Conservation (phyloP, 352 stramenopile genomes). For the Bremia lactucae region DNA sequence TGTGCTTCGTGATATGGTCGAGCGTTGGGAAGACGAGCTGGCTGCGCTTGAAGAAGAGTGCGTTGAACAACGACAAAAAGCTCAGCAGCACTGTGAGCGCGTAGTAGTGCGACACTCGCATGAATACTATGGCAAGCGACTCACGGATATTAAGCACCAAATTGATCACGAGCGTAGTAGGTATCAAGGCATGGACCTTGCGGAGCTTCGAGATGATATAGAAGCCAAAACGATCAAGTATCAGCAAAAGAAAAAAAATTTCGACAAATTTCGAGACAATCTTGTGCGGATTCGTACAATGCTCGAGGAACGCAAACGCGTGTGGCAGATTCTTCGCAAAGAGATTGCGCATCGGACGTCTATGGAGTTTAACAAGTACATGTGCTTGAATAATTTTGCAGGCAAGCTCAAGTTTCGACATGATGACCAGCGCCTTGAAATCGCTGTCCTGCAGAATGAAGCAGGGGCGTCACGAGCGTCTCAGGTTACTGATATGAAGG, state of each 20-base stretch:
- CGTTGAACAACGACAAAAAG: conserved; percentile 48
- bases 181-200: conserved; percentile 77
- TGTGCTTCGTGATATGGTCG: conserved; percentile 33
- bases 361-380: conserved; percentile 78
- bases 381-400: conserved; percentile 78
- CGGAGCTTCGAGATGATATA: conserved; percentile 61
- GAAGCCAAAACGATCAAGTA: conserved; percentile 69
- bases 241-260: conserved; percentile 48
- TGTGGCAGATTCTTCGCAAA: conserved; percentile 70
- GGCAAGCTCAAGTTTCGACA: conserved; percentile 77
- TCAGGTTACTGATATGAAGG: conserved; percentile 93
- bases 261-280: conserved; percentile 52
- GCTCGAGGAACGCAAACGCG: conserved; percentile 60
- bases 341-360: conserved; percentile 71
- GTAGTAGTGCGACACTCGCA: conserved; percentile 51
- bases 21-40: conserved; percentile 41
- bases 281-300: conserved; percentile 53
- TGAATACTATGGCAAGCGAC: conserved; percentile 69
- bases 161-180: conserved; percentile 63
- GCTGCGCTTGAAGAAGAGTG: conserved; percentile 42
- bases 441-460: conserved; percentile 75
- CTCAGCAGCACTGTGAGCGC: conserved; percentile 49
- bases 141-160: conserved; percentile 70
- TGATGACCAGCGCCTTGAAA: conserved; percentile 62
- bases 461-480: conserved; percentile 49